Evolutionary conservation across 768 basidiomycete species (phyloP).

Genomic region (Phlegmacium glaucopus): DNA sequence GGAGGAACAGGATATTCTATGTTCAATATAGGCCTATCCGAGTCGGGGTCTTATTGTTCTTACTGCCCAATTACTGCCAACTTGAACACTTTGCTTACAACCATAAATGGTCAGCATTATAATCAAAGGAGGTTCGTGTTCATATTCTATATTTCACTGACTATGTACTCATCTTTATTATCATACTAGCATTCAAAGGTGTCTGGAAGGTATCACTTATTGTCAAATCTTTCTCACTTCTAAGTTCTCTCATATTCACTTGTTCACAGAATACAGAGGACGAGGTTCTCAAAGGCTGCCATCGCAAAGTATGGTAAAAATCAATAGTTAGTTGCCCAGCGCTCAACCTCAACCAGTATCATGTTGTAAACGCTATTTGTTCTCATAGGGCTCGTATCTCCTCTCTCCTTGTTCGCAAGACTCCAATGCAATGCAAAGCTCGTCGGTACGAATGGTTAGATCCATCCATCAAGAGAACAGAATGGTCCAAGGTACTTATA

Average conservation of each 20-base stretch:
- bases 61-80: no score
- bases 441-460: slow-evolving; percentile 99
- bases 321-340: slow-evolving; percentile 79
- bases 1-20: no score
- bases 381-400: slow-evolving; percentile 90
- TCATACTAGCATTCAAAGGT: slow-evolving; percentile 38
- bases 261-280: slow-evolving; percentile 82
- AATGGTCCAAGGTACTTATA: slow-evolving; percentile 87
- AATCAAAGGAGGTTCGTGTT: slow-evolving; percentile 72
- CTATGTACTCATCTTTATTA: not conserved
- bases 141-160: slow-evolving; percentile 18
- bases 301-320: slow-evolving; percentile 98
- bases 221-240: not conserved
- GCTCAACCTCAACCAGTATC: not conserved
- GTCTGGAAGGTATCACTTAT: slow-evolving; percentile 80
- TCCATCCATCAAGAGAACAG: slow-evolving; percentile 99
- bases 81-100: slow-evolving; percentile 2
- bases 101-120: slow-evolving; percentile 81
- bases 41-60: slow-evolving; percentile 5
- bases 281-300: slow-evolving; percentile 97
- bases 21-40: no score
- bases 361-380: slow-evolving; percentile 3
- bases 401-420: slow-evolving; percentile 95
- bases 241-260: slow-evolving; percentile 12
- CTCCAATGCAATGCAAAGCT: slow-evolving; percentile 98